Conservation (phyloP, 2,329 filamentous ascomycete genomes). For the Penicillium palitans region DNA sequence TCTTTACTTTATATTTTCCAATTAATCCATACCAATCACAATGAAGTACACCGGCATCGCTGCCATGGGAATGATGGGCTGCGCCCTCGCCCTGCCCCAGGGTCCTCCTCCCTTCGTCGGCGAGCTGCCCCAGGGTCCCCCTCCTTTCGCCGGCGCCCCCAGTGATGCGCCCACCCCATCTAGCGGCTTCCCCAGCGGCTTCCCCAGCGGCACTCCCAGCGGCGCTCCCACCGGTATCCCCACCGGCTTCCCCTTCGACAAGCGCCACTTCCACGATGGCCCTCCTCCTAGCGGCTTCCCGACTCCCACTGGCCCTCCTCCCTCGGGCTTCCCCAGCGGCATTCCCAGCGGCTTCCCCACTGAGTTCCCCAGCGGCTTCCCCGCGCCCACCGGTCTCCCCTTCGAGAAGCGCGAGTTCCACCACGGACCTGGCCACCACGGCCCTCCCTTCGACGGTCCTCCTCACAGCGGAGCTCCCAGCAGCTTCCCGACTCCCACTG, state of each 20-base stretch:
- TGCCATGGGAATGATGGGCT: conserved; percentile 25
- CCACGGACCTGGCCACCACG: background rate
- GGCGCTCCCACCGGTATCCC: background rate
- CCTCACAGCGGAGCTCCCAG: background rate
- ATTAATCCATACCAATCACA: conserved; percentile 5
- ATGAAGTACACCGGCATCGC: conserved; percentile 24
- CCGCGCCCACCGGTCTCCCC: background rate
- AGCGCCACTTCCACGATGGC: conserved; percentile 8
- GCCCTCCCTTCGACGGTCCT: background rate
- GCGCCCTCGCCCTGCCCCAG: conserved; percentile 25
- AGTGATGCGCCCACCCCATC: conserved; percentile 1
- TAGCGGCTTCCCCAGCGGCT: background rate
- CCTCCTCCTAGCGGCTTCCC: conserved; percentile 5
- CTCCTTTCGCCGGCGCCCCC: background rate
- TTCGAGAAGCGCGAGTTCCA: conserved; percentile 6
- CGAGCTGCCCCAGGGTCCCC: background rate
- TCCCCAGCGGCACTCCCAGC: background rate
- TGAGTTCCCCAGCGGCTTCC: background rate
- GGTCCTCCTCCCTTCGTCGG: background rate
- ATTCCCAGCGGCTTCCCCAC: conserved; percentile 1
- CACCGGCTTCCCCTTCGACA: background rate
- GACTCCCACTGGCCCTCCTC: background rate
- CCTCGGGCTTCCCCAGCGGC: background rate
- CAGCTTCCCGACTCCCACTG: background rate
- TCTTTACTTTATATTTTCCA: background rate